phyloP scores from a whole-genome alignment of 2,329 filamentous ascomycete genomes.

The Aspergillus intermedius region DNA sequence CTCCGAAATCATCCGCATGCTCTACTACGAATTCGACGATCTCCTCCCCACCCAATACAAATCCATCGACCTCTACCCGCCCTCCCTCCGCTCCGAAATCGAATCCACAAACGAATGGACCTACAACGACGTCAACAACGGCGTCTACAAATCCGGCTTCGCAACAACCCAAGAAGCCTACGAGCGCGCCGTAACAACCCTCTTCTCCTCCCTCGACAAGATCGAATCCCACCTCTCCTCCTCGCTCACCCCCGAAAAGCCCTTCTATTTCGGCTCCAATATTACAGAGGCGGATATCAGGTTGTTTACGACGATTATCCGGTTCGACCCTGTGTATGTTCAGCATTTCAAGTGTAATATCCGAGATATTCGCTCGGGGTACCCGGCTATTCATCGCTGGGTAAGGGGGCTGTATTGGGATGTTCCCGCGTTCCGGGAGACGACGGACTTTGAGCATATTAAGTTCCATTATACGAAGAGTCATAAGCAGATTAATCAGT shows the following conservation, averaged over 20 bases:
- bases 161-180: slow-evolving; percentile 79
- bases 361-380: slow-evolving; percentile 74
- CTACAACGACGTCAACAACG: slow-evolving; percentile 56
- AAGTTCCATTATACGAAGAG: slow-evolving; percentile 70
- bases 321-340: slow-evolving; percentile 73
- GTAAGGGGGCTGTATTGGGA: slow-evolving; percentile 81
- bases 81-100: slow-evolving; percentile 58
- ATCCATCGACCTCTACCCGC: slow-evolving; percentile 61
- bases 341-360: slow-evolving; percentile 81
- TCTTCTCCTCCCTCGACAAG: slow-evolving; percentile 72
- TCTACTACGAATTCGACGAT: slow-evolving; percentile 74
- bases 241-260: slow-evolving; percentile 33
- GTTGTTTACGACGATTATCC: slow-evolving; percentile 65
- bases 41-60: slow-evolving; percentile 56
- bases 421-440: slow-evolving; percentile 66
- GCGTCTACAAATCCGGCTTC: slow-evolving; percentile 61
- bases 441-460: slow-evolving; percentile 92
- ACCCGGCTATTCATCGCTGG: slow-evolving; percentile 75
- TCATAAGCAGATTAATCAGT: slow-evolving; percentile 59
- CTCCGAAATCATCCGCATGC: slow-evolving; percentile 86
- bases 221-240: slow-evolving; percentile 63
- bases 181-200: slow-evolving; percentile 60
- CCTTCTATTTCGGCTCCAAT: slow-evolving; percentile 67
- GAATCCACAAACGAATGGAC: slow-evolving; percentile 75
- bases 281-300: slow-evolving; percentile 80